A percentile compares a stretch with the other conserved stretches of the same genome.
phyloP scores from a whole-genome alignment of 2,329 filamentous ascomycete species.

The Phyllosticta citriasiana region DNA sequence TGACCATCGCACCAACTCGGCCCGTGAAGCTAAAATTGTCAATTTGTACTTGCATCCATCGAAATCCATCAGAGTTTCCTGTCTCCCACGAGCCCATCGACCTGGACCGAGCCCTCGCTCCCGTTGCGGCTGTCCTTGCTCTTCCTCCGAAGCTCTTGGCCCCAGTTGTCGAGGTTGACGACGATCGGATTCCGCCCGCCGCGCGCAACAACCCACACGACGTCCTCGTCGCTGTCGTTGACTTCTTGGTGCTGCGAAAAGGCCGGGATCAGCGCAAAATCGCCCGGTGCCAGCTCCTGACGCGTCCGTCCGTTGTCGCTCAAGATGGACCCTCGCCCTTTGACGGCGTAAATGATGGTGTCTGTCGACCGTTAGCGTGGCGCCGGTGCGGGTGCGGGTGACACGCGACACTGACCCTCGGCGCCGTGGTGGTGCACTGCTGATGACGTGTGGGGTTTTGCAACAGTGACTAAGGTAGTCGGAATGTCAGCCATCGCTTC shows the following conservation, averaged over 20 bases:
- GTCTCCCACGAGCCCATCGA: not conserved
- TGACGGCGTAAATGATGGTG: conserved; percentile 56
- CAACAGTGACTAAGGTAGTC: conserved; percentile 46
- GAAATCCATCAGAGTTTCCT: not conserved
- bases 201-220: conserved; percentile 57
- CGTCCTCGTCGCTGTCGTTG: conserved; percentile 54
- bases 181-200: conserved; percentile 52
- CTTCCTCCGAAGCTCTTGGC: conserved; percentile 17
- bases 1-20: too few species aligned
- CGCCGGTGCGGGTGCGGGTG: not conserved
- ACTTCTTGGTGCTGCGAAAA: conserved; percentile 62
- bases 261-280: conserved; percentile 61
- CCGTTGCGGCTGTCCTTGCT: not conserved
- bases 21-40: not conserved
- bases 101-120: not conserved
- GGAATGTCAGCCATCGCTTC: not conserved
- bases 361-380: conserved; percentile 34
- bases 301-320: conserved; percentile 47
- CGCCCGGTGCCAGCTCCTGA: conserved; percentile 50
- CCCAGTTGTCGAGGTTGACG: conserved; percentile 55
- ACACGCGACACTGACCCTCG: conserved; percentile 41
- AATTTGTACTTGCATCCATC: not conserved
- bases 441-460: conserved; percentile 51
- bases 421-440: conserved; percentile 60
- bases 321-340: conserved; percentile 52